Evolutionary conservation across 2,329 filamentous ascomycete genomes (phyloP), one percentile per base, ranked within the genome.

Genomic region (Colletotrichum zoysiae): DNA sequence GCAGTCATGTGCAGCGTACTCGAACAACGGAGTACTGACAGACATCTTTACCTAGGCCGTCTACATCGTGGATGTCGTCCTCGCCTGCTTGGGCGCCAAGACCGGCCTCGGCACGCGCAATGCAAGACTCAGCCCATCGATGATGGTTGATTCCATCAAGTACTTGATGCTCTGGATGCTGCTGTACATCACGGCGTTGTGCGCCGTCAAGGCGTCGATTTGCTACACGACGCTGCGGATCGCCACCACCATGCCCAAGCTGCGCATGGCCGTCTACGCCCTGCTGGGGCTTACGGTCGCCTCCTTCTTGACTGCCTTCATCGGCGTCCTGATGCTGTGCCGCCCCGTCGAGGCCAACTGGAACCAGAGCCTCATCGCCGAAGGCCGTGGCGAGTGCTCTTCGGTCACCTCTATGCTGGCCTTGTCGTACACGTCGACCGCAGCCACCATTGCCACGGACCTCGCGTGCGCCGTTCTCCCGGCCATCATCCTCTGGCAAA

Each of bases 181-280:
- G 48, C 70, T 76, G 5, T 78, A 78, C 55, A 74, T 78, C 20
- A 48, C 53, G 18, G 71, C 69, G 1, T 23, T 78, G 14, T 72
- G 74, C n/a, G 58, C 74, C 11, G 71, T 78, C 72, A 78, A 78
- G 56, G 78, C 79, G 26, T 82, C 81, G 18, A 78, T 77, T 75
- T 82, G 82, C 57, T 76, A 78, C 23, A 79, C 77, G 33, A 79
- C 81, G 0, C 77, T 81, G n/a, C 76, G 82, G 1, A 83, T 67
- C 26, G 75, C 76, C 38, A 81, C 63, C 0, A 77, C 78, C 1
- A 50, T 74, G 61, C 69, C 57, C 16, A 58, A 11, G 30, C 68
- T 76, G 48, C 75, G 76, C 33, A 67, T 75, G 26, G 74, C 75
- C 30, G 74, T 77, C 18, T 76, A 74, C 60, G n/a, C 67, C 23